Base-by-base conservation (phyloP, 495 filamentous ascomycete genomes). In the Annulohypoxylon maeteangense region DNA sequence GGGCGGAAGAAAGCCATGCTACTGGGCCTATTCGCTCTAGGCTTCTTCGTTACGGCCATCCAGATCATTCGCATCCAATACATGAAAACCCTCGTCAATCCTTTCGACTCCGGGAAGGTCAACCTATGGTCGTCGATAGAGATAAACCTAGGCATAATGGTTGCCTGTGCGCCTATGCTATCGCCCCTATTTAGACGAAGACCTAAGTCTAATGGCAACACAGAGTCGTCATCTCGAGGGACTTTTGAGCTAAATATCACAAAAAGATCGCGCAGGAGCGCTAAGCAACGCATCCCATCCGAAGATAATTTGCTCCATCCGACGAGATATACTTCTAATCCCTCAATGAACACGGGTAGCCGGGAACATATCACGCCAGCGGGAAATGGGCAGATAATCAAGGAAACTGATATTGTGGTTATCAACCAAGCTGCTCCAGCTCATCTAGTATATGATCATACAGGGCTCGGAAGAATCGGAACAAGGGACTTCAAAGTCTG, bases 51-150 rank as follows among this genome's bases (percentile, higher is more conserved):
- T 50, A 86, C 85, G 20, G 64, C 83, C 61, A 86, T 85, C 62
- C 84, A 87, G 68, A 82, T 87, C 59, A 80, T 87, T 62, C 85
- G 86, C 36, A 85, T 88, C 63, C 81, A 85, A 68, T 84, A 76
- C 23, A 77, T 87, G 48, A 80, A 78, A 27, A 75, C 76, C 42
- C 77, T 86, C 2, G 59, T 57, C 31, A 80, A 81, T 63, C 81
- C 80, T 66, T 79, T 81, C 29, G 83, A 87, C 72, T 82, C 79
- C 45, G 78, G 82, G 7, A 69, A 75, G 0, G 75, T 87, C 14
- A 78, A 85, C 29, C 74, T 84, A n/a, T 88, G 86, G 85, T 87
- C 85, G 12, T 65, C 76, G 5, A 75, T 87, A 4, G 86, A 88
- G 60, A 78, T 80, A 65, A 84, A 84, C 62, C 72, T 88, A 2